Evolutionary conservation across 495 filamentous ascomycete genomes (phyloP).

Genomic region (Penicillium cosmopolitanum): DNA sequence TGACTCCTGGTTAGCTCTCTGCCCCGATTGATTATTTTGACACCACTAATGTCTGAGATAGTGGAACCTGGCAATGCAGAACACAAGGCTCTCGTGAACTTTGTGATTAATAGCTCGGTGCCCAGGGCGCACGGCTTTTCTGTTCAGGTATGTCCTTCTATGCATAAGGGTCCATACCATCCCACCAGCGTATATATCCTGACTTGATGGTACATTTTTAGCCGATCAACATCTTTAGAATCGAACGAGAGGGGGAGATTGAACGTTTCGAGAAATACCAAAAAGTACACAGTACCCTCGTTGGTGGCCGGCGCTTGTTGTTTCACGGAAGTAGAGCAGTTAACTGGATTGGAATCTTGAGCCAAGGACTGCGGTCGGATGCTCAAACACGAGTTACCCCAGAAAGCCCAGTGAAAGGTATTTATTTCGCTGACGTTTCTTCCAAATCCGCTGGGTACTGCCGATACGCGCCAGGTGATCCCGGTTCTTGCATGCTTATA

Average conservation of each 20-base stretch:
- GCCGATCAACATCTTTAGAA: conserved; percentile 67
- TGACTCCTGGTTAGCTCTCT: not conserved
- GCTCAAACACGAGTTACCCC: conserved; percentile 3
- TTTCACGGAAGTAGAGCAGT: conserved; percentile 72
- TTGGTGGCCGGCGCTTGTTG: conserved; percentile 62
- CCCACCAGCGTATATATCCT: not conserved
- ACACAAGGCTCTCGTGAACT: not conserved
- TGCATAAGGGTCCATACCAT: too few species aligned
- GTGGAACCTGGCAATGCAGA: not conserved
- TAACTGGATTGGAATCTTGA: conserved; percentile 75
- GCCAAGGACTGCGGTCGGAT: conserved; percentile 63
- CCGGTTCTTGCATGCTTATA: not conserved
- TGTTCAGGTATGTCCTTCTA: not conserved
- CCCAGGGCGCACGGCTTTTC: not conserved
- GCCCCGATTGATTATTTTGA: too few species aligned
- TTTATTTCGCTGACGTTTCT: conserved; percentile 24
- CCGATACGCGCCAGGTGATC: not conserved
- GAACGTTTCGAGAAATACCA: conserved; percentile 58
- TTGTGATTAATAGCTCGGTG: not conserved
- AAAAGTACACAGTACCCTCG: not conserved
- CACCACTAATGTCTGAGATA: not conserved
- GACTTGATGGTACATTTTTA: conserved; percentile 29
- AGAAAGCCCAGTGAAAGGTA: not conserved
- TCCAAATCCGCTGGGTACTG: conserved; percentile 16
- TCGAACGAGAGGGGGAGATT: conserved; percentile 67